Conservation (phyloP, 495 filamentous ascomycete species). For the Emericellopsis terricola region DNA sequence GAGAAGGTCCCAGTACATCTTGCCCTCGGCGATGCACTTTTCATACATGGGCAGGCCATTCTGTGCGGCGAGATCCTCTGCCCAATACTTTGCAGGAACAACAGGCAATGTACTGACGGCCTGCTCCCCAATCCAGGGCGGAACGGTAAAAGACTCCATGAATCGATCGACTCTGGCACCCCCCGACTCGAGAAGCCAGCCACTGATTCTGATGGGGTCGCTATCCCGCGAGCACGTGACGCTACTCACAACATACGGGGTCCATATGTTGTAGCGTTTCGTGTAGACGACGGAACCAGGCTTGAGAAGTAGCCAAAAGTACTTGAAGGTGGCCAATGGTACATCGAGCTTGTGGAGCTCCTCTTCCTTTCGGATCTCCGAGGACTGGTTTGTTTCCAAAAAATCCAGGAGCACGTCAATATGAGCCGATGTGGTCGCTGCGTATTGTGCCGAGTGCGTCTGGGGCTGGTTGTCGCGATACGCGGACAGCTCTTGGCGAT, state of each 20-base stretch:
- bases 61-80: slow-evolving; percentile 6
- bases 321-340: slow-evolving; percentile 15
- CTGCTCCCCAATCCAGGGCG: slow-evolving; percentile 15
- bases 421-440: slow-evolving; percentile 13
- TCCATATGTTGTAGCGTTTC: slow-evolving; percentile 11
- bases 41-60: slow-evolving; percentile 6
- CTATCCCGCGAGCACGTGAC: slow-evolving; percentile 2
- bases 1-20: slow-evolving; percentile 18
- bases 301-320: slow-evolving; percentile 17
- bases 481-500: slow-evolving; percentile 11
- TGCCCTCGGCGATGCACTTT: slow-evolving; percentile 14
- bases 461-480: slow-evolving; percentile 16
- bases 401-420: slow-evolving; percentile 21
- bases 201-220: slow-evolving; percentile 9
- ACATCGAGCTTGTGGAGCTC: slow-evolving; percentile 8
- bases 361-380: slow-evolving; percentile 13
- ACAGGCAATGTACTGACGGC: slow-evolving; percentile 12
- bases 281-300: slow-evolving; percentile 19
- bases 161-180: slow-evolving; percentile 9
- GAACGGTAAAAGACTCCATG: slow-evolving; percentile 11
- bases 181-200: slow-evolving; percentile 16
- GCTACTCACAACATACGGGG: slow-evolving; percentile 13
- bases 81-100: slow-evolving; percentile 16
- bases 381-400: slow-evolving; percentile 9
- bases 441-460: slow-evolving; percentile 14